A percentile compares a stretch with the other conserved stretches of the same genome.
Evolutionary conservation across 768 basidiomycete genomes (phyloP).

Genomic region (Termitomyces sp.): DNA sequence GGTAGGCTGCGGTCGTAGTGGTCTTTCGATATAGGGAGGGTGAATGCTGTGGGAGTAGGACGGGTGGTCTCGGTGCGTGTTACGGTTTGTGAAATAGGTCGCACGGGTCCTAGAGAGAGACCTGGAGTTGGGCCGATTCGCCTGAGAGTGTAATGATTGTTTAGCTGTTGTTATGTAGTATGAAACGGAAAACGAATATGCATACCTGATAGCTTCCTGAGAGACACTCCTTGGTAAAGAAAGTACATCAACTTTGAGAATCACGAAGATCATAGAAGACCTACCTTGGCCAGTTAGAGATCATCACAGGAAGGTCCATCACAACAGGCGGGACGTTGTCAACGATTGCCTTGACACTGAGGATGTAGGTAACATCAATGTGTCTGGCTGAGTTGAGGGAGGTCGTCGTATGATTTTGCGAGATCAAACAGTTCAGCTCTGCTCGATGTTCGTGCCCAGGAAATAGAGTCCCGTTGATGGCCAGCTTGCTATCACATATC

Average conservation of each 20-base stretch:
- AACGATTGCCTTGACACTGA: constrained; percentile 74
- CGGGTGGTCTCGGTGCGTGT: constrained; percentile 6
- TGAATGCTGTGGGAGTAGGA: constrained; percentile 5
- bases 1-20: neutral
- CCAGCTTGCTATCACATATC: constrained; percentile 67
- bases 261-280: constrained; percentile 16
- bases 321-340: constrained; percentile 58
- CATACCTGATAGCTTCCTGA: constrained; percentile 56
- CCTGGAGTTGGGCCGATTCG: constrained; percentile 43
- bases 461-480: constrained; percentile 68
- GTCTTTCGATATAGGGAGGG: constrained; percentile 11
- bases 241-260: constrained; percentile 5
- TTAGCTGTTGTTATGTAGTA: neutral
- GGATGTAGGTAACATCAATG: constrained; percentile 79
- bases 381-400: constrained; percentile 79
- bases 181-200: constrained; percentile 15
- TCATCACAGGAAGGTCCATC: constrained; percentile 73
- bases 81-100: constrained; percentile 6
- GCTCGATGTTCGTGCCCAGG: constrained; percentile 66
- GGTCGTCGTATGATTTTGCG: constrained; percentile 70
- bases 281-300: constrained; percentile 85
- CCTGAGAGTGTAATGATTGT: constrained; percentile 21
- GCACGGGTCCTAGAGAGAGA: constrained; percentile 34
- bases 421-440: constrained; percentile 68
- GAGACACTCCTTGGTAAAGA: constrained; percentile 53